Conservation (phyloP, 441 rosid species). For the Gossypium armourianum region DNA sequence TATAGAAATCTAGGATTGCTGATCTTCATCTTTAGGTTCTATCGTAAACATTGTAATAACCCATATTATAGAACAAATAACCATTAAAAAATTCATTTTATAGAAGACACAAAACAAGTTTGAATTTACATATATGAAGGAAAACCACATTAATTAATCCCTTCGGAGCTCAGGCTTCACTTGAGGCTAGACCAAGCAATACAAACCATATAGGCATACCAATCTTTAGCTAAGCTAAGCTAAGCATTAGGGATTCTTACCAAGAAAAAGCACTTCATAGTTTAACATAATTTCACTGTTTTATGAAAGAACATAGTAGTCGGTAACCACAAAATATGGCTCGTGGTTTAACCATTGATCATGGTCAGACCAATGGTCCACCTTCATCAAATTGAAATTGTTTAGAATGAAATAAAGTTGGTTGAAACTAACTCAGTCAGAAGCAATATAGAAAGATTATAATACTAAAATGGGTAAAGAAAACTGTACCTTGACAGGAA, state of each 20-base stretch:
- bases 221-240: neutral
- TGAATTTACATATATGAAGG: conserved; percentile 6
- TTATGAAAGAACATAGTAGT: neutral
- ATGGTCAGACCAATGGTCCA: neutral
- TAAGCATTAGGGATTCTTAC: neutral
- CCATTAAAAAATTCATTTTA: conserved; percentile 2
- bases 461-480: conserved; percentile 6
- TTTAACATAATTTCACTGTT: neutral
- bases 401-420: neutral
- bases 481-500: conserved; percentile 59
- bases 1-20: conserved; percentile 67
- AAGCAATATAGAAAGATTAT: neutral
- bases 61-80: conserved; percentile 2
- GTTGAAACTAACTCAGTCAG: neutral
- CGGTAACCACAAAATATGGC: neutral
- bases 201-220: neutral
- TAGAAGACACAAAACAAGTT: neutral
- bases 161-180: neutral
- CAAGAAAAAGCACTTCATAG: neutral
- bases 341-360: neutral
- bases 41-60: conserved; percentile 22
- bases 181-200: neutral
- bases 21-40: conserved; percentile 93
- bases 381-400: neutral
- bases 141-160: neutral